Base-by-base conservation (phyloP, 345 rosid genomes). In the Citrus mangshanensis region DNA sequence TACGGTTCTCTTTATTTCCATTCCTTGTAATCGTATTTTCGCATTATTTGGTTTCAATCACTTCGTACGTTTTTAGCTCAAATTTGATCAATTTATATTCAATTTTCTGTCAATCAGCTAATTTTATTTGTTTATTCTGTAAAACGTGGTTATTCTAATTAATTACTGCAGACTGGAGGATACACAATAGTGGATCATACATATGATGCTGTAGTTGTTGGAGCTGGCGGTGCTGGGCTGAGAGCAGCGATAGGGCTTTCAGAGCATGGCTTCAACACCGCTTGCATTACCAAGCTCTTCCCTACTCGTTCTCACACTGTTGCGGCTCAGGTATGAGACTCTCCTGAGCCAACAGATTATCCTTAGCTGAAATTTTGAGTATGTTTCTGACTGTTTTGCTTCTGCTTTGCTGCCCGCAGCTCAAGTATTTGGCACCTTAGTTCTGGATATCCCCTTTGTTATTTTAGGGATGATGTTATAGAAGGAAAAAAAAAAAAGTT, bases 211-310 rank as follows among this genome's bases (percentile, higher is more conserved):
- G 89, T 97, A 2, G 98, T 97, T 16, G 97, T 94, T 3, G 98
- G 99, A 84, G 99, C 98, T 32, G 99, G 99, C 70, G 99, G 99
- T 68, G 98, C 99, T 0, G 98, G 99, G 28, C 85, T 97, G 79
- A 84, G 98, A 78, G 98, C 99, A 9, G 98, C 99, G 51, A 97
- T 97, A 10, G 99, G 98, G 56, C 93, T 97, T 38, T 97, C 99
- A 0, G 99, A 97, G 87, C 98, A 97, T 87, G 98, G 98, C n/a
- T 94, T 97, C 71, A 94, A 94, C 78, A 97, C 98, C 0, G 99
- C 99, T 85, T 97, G 99, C 81, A 88, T 97, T 81, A 94, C 99
- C 83, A 97, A 97, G 92, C 97, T 97, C 62, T 97, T 97, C 58
- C 98, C 98, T 0, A 94, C 99, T 27, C 92, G 99, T 37, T 97